phyloP scores from a whole-genome alignment of 176 grass and related monocot species.

The Carex pumila region DNA sequence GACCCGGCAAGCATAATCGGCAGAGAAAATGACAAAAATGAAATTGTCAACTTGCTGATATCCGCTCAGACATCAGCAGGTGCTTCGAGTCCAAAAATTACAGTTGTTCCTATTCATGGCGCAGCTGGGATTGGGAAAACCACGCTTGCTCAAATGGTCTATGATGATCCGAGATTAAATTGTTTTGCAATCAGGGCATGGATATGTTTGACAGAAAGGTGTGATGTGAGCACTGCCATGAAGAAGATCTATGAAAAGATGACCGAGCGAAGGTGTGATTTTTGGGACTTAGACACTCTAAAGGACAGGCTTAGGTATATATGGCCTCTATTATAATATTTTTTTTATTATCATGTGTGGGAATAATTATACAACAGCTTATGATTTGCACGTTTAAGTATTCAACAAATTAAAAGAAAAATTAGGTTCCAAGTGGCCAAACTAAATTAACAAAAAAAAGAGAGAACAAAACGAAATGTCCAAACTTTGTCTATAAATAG shows the following conservation, averaged over 20 bases:
- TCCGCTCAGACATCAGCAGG: neutral
- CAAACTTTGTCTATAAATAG: too few species aligned
- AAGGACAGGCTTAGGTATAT: slow-evolving; percentile 23
- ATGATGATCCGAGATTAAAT: neutral
- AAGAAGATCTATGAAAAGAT: slow-evolving; percentile 32
- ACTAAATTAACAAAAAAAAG: too few species aligned
- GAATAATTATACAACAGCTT: too few species aligned
- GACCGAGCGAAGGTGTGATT: neutral
- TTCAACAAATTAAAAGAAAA: too few species aligned
- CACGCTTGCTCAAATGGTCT: slow-evolving; percentile 23
- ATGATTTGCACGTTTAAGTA: too few species aligned
- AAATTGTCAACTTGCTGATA: slow-evolving; percentile 10
- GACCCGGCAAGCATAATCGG: neutral
- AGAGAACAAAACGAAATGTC: too few species aligned
- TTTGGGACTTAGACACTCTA: slow-evolving; percentile 13
- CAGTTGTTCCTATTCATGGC: slow-evolving; percentile 32
- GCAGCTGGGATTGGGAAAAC: slow-evolving; percentile 42
- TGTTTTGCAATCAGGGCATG: slow-evolving; percentile 29
- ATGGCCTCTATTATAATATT: too few species aligned
- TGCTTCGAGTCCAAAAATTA: neutral
- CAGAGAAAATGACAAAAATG: neutral
- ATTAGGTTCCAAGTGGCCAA: too few species aligned
- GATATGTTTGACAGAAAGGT: slow-evolving; percentile 24
- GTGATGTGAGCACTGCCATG: slow-evolving; percentile 17
- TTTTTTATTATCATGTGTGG: too few species aligned